A percentile compares a stretch with the other conserved stretches of the same genome.
These are phyloP conservation scores for Candida caryicola DNA, from an alignment of 805 yeast species.

Conservation along the genomic window DNA sequence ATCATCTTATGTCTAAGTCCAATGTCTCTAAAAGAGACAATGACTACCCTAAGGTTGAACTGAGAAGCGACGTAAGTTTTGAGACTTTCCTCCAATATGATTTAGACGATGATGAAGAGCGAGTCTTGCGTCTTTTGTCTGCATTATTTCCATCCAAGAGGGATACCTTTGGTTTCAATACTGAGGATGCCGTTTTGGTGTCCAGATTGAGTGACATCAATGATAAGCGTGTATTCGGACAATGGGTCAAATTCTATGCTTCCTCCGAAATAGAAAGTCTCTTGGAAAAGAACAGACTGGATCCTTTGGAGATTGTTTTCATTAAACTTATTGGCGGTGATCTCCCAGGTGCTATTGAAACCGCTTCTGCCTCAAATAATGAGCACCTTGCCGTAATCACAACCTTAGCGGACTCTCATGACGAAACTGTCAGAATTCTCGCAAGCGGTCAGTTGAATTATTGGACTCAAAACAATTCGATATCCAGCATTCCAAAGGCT, in stretches of 20 bases:
- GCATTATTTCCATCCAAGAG: slow-evolving; percentile 55
- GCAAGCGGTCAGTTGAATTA: slow-evolving; percentile 62
- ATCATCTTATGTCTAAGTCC: slow-evolving; percentile 21
- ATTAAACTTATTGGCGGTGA: slow-evolving; percentile 52
- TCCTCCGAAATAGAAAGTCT: slow-evolving; percentile 29
- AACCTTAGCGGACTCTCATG: slow-evolving; percentile 70
- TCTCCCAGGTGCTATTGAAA: slow-evolving; percentile 56
- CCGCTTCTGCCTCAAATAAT: slow-evolving; percentile 61
- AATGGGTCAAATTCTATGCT: slow-evolving; percentile 56
- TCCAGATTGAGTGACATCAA: slow-evolving; percentile 14
- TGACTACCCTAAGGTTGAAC: slow-evolving; percentile 23
- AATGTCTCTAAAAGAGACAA: slow-evolving; percentile 20
- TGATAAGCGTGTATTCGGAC: slow-evolving; percentile 46
- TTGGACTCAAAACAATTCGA: slow-evolving; percentile 53
- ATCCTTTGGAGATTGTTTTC: slow-evolving; percentile 52
- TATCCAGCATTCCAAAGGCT: slow-evolving; percentile 48
- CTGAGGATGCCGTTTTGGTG: slow-evolving; percentile 11
- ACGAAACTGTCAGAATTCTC: slow-evolving; percentile 49
- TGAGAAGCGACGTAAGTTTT: slow-evolving; percentile 15
- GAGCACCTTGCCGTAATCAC: slow-evolving; percentile 69
- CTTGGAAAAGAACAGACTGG: slow-evolving; percentile 21
- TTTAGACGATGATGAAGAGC: slow-evolving; percentile 20
- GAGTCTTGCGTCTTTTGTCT: slow-evolving; percentile 56
- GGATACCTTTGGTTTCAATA: slow-evolving; percentile 3
- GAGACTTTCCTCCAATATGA: slow-evolving; percentile 14